Conservation (phyloP, 108 stramenopile species). For the Mayamaea pseudoterrestris region DNA sequence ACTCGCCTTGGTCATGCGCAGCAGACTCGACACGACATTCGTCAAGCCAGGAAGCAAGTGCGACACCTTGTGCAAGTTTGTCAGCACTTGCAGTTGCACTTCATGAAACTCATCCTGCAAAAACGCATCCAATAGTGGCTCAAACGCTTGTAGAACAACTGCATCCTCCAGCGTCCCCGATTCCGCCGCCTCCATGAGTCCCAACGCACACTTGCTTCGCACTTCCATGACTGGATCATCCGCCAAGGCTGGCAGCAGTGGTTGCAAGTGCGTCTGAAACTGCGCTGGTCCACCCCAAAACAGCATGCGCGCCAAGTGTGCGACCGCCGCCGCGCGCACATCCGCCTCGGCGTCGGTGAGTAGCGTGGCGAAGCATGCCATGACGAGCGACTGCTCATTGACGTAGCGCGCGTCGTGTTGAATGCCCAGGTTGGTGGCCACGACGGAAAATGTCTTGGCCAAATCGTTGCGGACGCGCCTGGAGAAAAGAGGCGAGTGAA, state of each 20-base stretch:
- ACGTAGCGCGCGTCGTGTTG: slow-evolving; percentile 14
- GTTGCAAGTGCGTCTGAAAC: slow-evolving; percentile 55
- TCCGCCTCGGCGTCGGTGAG: slow-evolving; percentile 86
- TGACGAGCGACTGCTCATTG: slow-evolving; percentile 27
- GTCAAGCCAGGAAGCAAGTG: slow-evolving; percentile 71
- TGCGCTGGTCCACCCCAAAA: slow-evolving; percentile 65
- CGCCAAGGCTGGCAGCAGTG: slow-evolving; percentile 45
- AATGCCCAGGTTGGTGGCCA: slow-evolving; percentile 61
- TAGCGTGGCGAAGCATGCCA: slow-evolving; percentile 68
- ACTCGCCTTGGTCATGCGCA: slow-evolving; percentile 69
- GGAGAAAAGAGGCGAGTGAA: background rate
- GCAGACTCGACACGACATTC: slow-evolving; percentile 61
- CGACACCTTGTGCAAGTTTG: slow-evolving; percentile 66
- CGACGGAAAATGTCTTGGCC: slow-evolving; percentile 66
- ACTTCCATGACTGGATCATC: slow-evolving; percentile 63
- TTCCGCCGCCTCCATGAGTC: slow-evolving; percentile 74
- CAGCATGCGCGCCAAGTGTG: slow-evolving; percentile 71
- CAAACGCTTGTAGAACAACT: slow-evolving; percentile 66
- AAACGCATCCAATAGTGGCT: slow-evolving; percentile 68
- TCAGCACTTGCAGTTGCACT: slow-evolving; percentile 80
- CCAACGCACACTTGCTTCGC: slow-evolving; percentile 36
- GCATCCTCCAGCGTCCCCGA: slow-evolving; percentile 57
- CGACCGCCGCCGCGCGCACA: slow-evolving; percentile 89
- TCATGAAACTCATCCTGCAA: slow-evolving; percentile 84
- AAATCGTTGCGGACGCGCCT: slow-evolving; percentile 91